phyloP scores from a whole-genome alignment of 108 stramenopile species.

The Skeletonema grethae region DNA sequence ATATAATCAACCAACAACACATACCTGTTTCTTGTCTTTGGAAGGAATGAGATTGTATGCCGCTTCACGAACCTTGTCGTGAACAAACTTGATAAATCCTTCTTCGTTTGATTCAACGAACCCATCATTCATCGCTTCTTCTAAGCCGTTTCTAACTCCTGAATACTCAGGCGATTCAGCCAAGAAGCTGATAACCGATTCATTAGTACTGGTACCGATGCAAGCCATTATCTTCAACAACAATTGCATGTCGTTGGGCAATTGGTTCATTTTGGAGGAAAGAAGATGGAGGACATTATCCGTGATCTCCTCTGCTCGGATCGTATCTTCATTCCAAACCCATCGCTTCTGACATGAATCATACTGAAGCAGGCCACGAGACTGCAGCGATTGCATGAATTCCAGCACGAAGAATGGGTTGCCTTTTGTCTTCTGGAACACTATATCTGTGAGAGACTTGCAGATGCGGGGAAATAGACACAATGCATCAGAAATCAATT shows the following conservation, averaged over 20 bases:
- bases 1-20: no score
- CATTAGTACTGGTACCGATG: no score
- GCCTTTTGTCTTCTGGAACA: conserved; percentile 37
- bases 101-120: conserved; percentile 11
- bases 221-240: no score
- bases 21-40: no score
- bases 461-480: conserved; percentile 22
- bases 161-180: conserved; percentile 7
- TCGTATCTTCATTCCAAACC: conserved; percentile 31
- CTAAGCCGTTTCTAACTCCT: neutral
- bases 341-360: conserved; percentile 28
- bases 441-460: conserved; percentile 20
- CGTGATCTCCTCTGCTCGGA: conserved; percentile 12
- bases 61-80: no score
- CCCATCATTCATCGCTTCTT: conserved; percentile 9
- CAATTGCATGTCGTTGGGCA: no score
- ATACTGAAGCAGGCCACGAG: conserved; percentile 18
- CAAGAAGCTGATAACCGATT: no score
- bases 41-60: no score
- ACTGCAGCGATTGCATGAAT: no score
- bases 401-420: conserved; percentile 29
- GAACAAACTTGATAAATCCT: no score
- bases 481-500: conserved; percentile 33
- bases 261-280: no score
- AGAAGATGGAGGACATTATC: no score